A percentile compares a stretch with the other conserved stretches of the same genome.
phyloP scores from a whole-genome alignment of 2,329 filamentous ascomycete genomes.

The Hypoxylon sp. region DNA sequence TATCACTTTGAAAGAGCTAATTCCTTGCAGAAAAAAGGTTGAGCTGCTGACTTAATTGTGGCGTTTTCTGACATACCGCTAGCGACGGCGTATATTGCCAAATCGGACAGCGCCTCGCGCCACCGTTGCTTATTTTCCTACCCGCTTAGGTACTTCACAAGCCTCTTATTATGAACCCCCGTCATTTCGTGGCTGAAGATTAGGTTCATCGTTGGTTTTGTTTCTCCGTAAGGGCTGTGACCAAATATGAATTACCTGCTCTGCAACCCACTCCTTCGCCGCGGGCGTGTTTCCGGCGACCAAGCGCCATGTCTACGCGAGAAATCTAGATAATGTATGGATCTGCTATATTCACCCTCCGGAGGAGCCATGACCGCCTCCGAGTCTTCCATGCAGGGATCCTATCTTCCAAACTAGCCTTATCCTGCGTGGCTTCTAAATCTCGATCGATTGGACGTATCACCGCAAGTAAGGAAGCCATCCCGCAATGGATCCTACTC shows the following conservation, averaged over 20 bases:
- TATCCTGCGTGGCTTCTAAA: not conserved
- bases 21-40: constrained; percentile 8
- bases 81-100: constrained; percentile 11
- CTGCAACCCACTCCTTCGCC: not conserved
- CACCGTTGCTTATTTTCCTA: constrained; percentile 10
- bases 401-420: not conserved
- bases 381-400: not conserved
- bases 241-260: not conserved
- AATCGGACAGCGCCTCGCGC: constrained; percentile 26
- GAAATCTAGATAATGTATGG: not conserved
- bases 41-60: constrained; percentile 6
- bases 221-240: constrained; percentile 8
- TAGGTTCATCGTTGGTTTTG: constrained; percentile 4
- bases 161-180: constrained; percentile 2
- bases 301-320: not conserved
- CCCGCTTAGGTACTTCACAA: constrained; percentile 2
- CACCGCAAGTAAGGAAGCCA: not conserved
- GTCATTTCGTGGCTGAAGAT: constrained; percentile 3
- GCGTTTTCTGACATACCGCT: constrained; percentile 8
- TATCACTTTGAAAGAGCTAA: constrained; percentile 7
- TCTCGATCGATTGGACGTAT: not conserved
- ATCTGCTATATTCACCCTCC: not conserved
- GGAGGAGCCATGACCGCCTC: not conserved
- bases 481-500: not conserved
- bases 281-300: not conserved